Base-by-base conservation (phyloP, 371 early-diverging fungal genomes). In the Chytridium lagenaria region DNA sequence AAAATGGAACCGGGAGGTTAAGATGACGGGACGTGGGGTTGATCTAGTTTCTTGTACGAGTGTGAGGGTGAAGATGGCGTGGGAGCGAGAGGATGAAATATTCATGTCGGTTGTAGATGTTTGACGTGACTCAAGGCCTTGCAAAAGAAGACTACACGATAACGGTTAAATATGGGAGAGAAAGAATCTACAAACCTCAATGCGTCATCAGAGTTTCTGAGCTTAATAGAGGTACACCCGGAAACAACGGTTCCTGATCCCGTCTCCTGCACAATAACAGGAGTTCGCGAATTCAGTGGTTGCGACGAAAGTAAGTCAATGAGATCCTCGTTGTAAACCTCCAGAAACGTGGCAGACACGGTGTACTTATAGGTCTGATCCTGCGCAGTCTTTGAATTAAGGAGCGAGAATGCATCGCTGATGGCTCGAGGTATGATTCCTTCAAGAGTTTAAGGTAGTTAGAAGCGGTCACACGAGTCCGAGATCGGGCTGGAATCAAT, bases 21-120 rank as follows among this genome's bases (percentile, higher is more conserved):
- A 79, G 33, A 19, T 44, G 44, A 44, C 44, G 44, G 44, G 44
- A 12, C 44, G 44, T 12, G 44, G 19, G 19, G 49, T 36, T 7
- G 44, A 44, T 49, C 67, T 44, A n/a, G 19, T 55, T 71, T 55
- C 61, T 57, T 73, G 74, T 2, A 39, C 31, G 5, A 96, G 84
- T 16, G 90, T 87, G 1, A 96, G 88, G 22, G 94, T 89, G 81
- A 97, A 96, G 69, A 99, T 95, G 52, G 98, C 98, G 82, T 99
- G 99, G 12, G 96, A 96, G 76, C 99, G 85, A n/a, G 96, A 95
- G 0, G 95, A 95, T 55, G 90, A 86, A 65, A 87, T 90, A 85
- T 99, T 99, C 96, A 98, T 95, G 38, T 92, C 91, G 10, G 98
- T 98, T n/a, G 92, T 83, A 34, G 93, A 94, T 1, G 97, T 97